These are phyloP conservation scores for Chaetomium cochliodes DNA, from an alignment of 495 filamentous ascomycete species.

Conservation along the genomic window DNA sequence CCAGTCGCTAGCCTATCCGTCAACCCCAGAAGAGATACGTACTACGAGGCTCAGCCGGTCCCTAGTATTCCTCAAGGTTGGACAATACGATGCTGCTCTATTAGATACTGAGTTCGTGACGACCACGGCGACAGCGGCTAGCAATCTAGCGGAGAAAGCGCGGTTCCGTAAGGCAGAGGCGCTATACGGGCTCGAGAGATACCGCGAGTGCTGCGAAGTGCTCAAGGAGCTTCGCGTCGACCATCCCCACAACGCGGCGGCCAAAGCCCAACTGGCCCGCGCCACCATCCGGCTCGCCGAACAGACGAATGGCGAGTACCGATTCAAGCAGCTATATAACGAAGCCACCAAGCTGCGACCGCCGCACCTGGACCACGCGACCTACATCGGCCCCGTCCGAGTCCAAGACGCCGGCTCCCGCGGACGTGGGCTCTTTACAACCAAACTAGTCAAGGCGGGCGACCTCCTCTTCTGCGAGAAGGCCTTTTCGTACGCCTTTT, in stretches of 20 bases:
- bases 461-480: conserved; percentile 59
- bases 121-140: background rate
- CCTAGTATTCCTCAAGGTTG: conserved; percentile 10
- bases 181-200: conserved; percentile 48
- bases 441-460: conserved; percentile 48
- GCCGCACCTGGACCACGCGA: conserved; percentile 48
- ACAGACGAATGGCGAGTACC: conserved; percentile 41
- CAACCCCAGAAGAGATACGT: conserved; percentile 8
- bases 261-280: conserved; percentile 33
- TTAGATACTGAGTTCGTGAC: conserved; percentile 7
- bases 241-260: conserved; percentile 35
- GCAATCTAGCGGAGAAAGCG: conserved; percentile 41
- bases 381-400: conserved; percentile 38
- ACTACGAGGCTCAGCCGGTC: conserved; percentile 20
- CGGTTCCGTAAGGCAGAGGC: conserved; percentile 49
- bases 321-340: conserved; percentile 44
- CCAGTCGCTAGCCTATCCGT: conserved; percentile 12
- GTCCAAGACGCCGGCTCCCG: conserved; percentile 31
- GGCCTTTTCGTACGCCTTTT: conserved; percentile 46
- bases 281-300: conserved; percentile 36
- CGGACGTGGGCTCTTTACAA: conserved; percentile 20
- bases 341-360: conserved; percentile 35
- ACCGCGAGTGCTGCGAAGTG: conserved; percentile 32
- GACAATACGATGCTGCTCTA: conserved; percentile 19
- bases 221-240: conserved; percentile 27